These are phyloP conservation scores for Ricinus communis DNA, from an alignment of 345 rosid species.

Conservation along the genomic window DNA sequence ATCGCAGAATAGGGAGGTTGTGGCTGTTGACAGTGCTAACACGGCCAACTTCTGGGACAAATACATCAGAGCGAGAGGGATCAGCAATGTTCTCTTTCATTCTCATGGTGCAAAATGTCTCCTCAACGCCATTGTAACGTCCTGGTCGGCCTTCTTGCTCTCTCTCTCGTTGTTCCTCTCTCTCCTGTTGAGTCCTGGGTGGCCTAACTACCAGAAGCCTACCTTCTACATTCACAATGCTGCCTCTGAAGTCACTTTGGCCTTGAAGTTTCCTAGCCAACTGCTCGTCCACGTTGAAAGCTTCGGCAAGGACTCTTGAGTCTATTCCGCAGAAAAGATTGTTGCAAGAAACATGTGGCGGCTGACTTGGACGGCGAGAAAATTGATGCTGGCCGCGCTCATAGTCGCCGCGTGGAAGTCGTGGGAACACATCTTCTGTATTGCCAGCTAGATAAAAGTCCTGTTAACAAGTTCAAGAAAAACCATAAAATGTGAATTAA, in stretches of 20 bases:
- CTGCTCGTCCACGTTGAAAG: slow-evolving; percentile 21
- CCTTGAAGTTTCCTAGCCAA: slow-evolving; percentile 13
- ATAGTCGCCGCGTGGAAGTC: background rate
- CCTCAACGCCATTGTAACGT: slow-evolving; percentile 28
- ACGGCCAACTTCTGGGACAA: slow-evolving; percentile 55
- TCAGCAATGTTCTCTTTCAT: slow-evolving; percentile 37
- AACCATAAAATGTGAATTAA: too few species aligned
- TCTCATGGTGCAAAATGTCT: slow-evolving; percentile 35
- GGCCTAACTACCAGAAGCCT: slow-evolving; percentile 15
- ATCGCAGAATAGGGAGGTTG: slow-evolving; percentile 51
- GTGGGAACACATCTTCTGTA: slow-evolving; percentile 39
- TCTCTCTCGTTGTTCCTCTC: background rate
- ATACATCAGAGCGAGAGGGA: slow-evolving; percentile 58
- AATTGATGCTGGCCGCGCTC: background rate
- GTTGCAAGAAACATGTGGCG: slow-evolving; percentile 7
- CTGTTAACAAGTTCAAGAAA: slow-evolving; percentile 24
- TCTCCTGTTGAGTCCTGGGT: slow-evolving; percentile 2
- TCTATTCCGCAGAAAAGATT: slow-evolving; percentile 35
- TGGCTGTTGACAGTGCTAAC: slow-evolving; percentile 22
- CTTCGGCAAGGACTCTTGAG: slow-evolving; percentile 28
- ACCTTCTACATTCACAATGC: slow-evolving; percentile 20
- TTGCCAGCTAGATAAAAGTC: slow-evolving; percentile 68
- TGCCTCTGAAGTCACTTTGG: slow-evolving; percentile 21
- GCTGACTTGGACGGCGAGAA: background rate
- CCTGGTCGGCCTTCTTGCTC: background rate